A percentile compares a stretch with the other conserved stretches of the same genome.
These are phyloP conservation scores for Limnanthes douglasii DNA, from an alignment of 345 rosid species.

Conservation along the genomic window DNA sequence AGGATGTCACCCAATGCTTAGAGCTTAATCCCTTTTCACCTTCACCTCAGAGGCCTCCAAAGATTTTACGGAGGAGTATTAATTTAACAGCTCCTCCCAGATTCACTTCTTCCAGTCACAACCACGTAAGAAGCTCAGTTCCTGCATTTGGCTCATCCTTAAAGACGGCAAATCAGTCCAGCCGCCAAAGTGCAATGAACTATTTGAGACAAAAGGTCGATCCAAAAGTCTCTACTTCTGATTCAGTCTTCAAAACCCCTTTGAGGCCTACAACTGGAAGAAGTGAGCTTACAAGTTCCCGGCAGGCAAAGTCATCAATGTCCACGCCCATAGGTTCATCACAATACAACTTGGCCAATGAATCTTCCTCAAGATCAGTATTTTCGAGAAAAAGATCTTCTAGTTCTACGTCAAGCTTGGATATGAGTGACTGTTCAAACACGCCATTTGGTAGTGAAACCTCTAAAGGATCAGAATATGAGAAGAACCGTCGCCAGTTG, in stretches of 20 bases:
- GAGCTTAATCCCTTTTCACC: constrained; percentile 5
- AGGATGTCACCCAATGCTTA: constrained; percentile 6
- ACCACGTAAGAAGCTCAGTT: constrained; percentile 8
- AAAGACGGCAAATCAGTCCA: background rate
- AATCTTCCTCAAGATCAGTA: constrained; percentile 11
- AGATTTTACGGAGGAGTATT: no score
- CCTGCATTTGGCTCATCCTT: constrained; percentile 5
- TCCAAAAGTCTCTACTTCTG: constrained; percentile 2
- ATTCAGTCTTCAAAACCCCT: constrained; percentile 12
- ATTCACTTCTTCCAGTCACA: constrained; percentile 15
- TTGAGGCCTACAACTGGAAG: constrained; percentile 4
- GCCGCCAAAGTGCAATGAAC: constrained; percentile 9
- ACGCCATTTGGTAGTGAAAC: constrained; percentile 3
- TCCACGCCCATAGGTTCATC: constrained; percentile 9
- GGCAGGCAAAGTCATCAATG: constrained; percentile 3
- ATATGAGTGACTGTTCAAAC: constrained; percentile 1
- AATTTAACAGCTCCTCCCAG: constrained; percentile 7
- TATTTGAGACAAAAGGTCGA: constrained; percentile 10
- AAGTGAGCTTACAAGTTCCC: constrained; percentile 3
- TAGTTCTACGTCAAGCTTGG: background rate
- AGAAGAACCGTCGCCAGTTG: background rate
- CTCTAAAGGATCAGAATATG: constrained; percentile 6
- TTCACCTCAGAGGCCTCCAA: constrained; percentile 11
- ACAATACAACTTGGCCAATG: constrained; percentile 10
- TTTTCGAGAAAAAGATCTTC: constrained; percentile 4